These are phyloP conservation scores for Steccherinum ochraceum DNA, from an alignment of 768 basidiomycete species.

Conservation along the genomic window DNA sequence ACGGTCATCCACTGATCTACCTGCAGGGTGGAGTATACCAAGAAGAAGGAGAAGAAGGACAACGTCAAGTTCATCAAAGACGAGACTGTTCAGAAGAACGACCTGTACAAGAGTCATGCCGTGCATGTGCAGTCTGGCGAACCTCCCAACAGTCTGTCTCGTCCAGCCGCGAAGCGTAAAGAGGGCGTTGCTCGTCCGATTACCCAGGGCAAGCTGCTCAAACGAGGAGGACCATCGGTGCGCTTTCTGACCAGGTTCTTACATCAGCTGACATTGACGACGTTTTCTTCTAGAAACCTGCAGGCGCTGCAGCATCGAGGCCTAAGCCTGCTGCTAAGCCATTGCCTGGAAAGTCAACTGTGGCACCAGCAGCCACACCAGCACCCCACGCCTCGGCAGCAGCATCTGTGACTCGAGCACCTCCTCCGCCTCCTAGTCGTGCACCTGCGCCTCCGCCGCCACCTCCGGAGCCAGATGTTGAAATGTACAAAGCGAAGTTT, in stretches of 20 bases:
- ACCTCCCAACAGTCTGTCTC: slow-evolving; percentile 71
- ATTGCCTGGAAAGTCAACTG: slow-evolving; percentile 51
- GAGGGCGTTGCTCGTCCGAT: slow-evolving; percentile 82
- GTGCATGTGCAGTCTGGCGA: slow-evolving; percentile 89
- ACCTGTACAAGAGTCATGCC: slow-evolving; percentile 89
- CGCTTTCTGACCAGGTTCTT: slow-evolving; percentile 8
- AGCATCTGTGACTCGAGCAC: slow-evolving; percentile 34
- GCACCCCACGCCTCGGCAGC: slow-evolving; percentile 31
- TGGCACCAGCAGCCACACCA: slow-evolving; percentile 28
- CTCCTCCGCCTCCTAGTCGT: slow-evolving; percentile 34
- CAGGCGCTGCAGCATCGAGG: slow-evolving; percentile 19
- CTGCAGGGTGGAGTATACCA: slow-evolving; percentile 74
- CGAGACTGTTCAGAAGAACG: slow-evolving; percentile 72
- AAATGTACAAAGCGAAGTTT: slow-evolving; percentile 83
- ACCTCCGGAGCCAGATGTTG: slow-evolving; percentile 54
- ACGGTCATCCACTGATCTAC: slow-evolving; percentile 1
- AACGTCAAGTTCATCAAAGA: slow-evolving; percentile 86
- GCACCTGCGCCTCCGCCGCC: slow-evolving; percentile 52
- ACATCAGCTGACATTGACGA: not conserved
- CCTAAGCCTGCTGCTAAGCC: slow-evolving; percentile 57
- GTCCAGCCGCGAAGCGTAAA: slow-evolving; percentile 82
- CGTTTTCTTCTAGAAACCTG: slow-evolving; percentile 46
- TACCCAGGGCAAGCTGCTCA: slow-evolving; percentile 75
- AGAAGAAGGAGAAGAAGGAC: slow-evolving; percentile 96
- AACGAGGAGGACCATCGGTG: slow-evolving; percentile 65